Evolutionary conservation across 1,284 basidiomycete genomes (phyloP), one percentile per base, ranked within the genome.

Genomic region (Ceratobasidium papillatum): DNA sequence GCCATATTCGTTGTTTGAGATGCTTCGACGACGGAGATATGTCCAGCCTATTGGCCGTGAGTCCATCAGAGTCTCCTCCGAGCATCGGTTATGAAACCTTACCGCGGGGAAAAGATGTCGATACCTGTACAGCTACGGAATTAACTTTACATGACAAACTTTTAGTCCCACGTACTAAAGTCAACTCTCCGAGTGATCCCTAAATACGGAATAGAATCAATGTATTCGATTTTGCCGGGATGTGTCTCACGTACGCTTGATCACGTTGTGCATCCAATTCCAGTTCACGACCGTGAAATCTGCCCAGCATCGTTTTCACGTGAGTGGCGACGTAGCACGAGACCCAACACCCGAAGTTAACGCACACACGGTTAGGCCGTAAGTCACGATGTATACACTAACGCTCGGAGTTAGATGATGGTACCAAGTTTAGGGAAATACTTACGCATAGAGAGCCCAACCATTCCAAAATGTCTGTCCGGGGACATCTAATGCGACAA

Each of bases 61-160:
- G 25, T 38, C 56, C 56, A 38, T 59, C 34, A 38, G 32, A 36
- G n/a, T 22, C 27, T n/a, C 9, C 36, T 38, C 32, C 56, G 4
- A 9, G 56, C 34, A 12, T 56, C 52, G 49, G 51, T 62, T 62
- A 73, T 61, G 69, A 1, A 22, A 41, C 75, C 80, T 74, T 80
- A 89, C 86, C 86, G 84, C 34, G 91, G 91, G n/a, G 91, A 93
- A 80, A 94, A 94, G 65, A 94, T 86, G 80, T 94, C 92, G 77
- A 94, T 88, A 80, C 90, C 89, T 90, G 59, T 30, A 3, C 74
- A 51, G 32, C 47, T 78, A 52, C 61, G 75, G 45, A 59, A 47
- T 75, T 38, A 41, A 8, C 64, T 45, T 34, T 45, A 17, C 69
- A 22, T 34, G n/a, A 47, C 22, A 22, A 59, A 14, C 73, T 51